phyloP scores from a whole-genome alignment of 1,284 basidiomycete species.

The Melanopsichium pennsylvanicum region DNA sequence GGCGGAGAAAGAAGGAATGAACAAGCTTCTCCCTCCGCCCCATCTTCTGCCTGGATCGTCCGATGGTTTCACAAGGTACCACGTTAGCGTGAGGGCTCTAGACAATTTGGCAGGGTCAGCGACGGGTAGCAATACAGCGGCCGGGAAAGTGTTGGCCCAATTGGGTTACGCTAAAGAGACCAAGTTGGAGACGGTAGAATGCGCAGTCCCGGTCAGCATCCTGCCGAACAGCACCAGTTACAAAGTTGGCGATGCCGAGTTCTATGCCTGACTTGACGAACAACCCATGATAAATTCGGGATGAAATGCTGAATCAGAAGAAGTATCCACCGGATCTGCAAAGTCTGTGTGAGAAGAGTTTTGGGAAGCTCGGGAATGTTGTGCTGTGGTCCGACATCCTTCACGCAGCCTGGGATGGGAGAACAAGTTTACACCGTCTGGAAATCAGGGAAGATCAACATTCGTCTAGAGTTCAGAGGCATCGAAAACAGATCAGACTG shows the following conservation, averaged over 20 bases:
- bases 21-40: conserved; percentile 27
- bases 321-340: too few relatives aligned
- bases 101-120: conserved; percentile 30
- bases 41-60: conserved; percentile 46
- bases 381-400: too few relatives aligned
- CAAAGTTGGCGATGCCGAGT: conserved; percentile 43
- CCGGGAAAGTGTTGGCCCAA: conserved; percentile 1
- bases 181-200: conserved; percentile 63
- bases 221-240: conserved; percentile 56
- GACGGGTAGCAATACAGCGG: not conserved
- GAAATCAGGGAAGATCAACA: too few relatives aligned
- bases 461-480: too few relatives aligned
- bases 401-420: too few relatives aligned
- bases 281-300: not conserved
- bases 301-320: too few relatives aligned
- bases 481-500: too few relatives aligned
- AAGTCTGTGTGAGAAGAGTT: too few relatives aligned
- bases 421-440: too few relatives aligned
- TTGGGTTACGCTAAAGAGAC: conserved; percentile 29
- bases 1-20: not conserved
- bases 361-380: too few relatives aligned
- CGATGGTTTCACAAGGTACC: conserved; percentile 58
- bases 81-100: conserved; percentile 42
- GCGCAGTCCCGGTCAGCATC: conserved; percentile 57
- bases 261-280: conserved; percentile 36